phyloP scores from a whole-genome alignment of 192 early-diverging fungal genomes.

The Diversispora eburnea region DNA sequence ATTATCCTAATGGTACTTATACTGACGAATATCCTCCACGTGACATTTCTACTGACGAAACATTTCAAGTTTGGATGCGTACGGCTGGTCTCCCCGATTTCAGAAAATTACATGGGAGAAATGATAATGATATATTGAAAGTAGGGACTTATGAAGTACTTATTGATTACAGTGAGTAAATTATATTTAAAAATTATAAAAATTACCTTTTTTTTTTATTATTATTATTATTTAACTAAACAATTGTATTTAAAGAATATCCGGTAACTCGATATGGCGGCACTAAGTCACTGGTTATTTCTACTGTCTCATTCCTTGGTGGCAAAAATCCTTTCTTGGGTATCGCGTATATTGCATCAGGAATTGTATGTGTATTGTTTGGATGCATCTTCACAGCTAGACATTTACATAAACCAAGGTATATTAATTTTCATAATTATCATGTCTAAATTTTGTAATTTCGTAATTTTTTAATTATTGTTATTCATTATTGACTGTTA shows the following conservation, averaged over 20 bases:
- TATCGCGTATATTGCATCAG: conserved; percentile 89
- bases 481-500: background rate
- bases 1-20: conserved; percentile 56
- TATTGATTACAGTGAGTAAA: conserved; percentile 68
- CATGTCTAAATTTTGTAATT: conserved; percentile 14
- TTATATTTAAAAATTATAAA: conserved; percentile 2
- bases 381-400: conserved; percentile 85
- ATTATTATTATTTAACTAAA: conserved; percentile 11
- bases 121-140: conserved; percentile 55
- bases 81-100: conserved; percentile 94
- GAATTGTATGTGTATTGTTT: conserved; percentile 83
- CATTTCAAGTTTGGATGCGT: conserved; percentile 98
- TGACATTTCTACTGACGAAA: conserved; percentile 66
- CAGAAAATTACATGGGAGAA: conserved; percentile 88
- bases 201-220: conserved; percentile 14
- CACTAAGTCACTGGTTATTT: conserved; percentile 92
- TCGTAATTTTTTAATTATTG: background rate
- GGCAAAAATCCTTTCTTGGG: conserved; percentile 97
- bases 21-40: conserved; percentile 52
- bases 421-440: conserved; percentile 11
- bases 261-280: conserved; percentile 84
- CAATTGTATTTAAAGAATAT: conserved; percentile 58
- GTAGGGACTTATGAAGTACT: conserved; percentile 70
- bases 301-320: conserved; percentile 91
- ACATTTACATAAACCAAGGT: conserved; percentile 92